Evolutionary conservation across 495 filamentous ascomycete genomes (phyloP), one percentile per base, ranked within the genome.

Genomic region (Baudoinia panamericana): DNA sequence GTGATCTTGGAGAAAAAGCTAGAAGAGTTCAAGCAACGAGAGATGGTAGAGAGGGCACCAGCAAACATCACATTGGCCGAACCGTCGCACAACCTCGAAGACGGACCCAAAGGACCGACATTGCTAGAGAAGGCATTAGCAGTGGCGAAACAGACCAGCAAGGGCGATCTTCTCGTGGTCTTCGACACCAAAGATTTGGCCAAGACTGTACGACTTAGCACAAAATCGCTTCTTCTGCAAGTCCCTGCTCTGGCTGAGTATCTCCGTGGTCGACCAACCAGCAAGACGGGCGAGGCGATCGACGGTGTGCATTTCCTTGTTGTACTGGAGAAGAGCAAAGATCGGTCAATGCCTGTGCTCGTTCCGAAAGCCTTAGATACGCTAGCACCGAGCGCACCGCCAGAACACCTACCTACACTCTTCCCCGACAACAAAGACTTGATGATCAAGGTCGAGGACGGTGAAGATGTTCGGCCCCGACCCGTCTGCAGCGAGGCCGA

Each of bases 371-470:
- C 30, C 17, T 16, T 33, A 5, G 15, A 33, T 16, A 33, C 30
- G 7, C 6, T 16, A 16, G 30, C 30, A 33, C 30, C 30, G n/a
- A n/a, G n/a, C n/a, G n/a, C n/a, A n/a, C n/a, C n/a, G n/a, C n/a
- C n/a, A n/a, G n/a, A n/a, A n/a, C n/a, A n/a, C n/a, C n/a, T n/a
- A n/a, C n/a, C n/a, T n/a, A n/a, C n/a, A n/a, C n/a, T n/a, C n/a
- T n/a, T n/a, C n/a, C n/a, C n/a, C n/a, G 20, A 13, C 11, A 23
- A 6, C 8, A 44, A 43, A 29, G 40, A 44, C 23, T 39, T 37
- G n/a, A 15, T 25, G 2, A 22, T 38, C 24, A 43, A 43, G 27
- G 26, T 44, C 13, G 23, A 18, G 23, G 46, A 43, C 23, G 39
- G 29, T 15, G 29, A 33, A 4, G 19, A 31, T 16, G 4, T 19